Evolutionary conservation across 805 yeast species (phyloP), one percentile per base, ranked within the genome.

Genomic region (Ascoidea asiatica): DNA sequence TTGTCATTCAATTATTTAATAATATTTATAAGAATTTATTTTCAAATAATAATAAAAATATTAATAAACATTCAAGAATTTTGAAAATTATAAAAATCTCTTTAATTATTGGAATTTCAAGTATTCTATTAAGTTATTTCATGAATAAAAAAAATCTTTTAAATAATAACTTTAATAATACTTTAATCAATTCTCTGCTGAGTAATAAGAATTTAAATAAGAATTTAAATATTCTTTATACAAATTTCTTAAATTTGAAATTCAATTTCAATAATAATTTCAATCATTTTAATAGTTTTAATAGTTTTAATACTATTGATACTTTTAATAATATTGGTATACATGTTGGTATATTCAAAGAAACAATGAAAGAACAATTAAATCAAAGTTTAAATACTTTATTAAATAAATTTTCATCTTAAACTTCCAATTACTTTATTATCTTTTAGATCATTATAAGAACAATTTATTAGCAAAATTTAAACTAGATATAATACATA

Each of bases 101-200:
- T n/a, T 17, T 49, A 6, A 40, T 50, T 13, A 39, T 49, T 38
- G 52, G 52, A 6, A 15, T 49, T 3, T 11, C 47, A 6, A 35
- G 48, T 15, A 4, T 49, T 4, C 2, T 47, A 8, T 11, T 49
- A 19, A 43, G 43, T 19, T 35, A 38, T 4, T 23, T 41, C 21
- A 19, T 37, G n/a, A 37, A 37, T 8, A 38, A 40, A 5, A 33
- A 33, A n/a, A n/a, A n/a, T n/a, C n/a, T n/a, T n/a, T n/a, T n/a
- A n/a, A n/a, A n/a, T n/a, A n/a, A n/a, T n/a, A n/a, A n/a, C n/a
- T 19, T 38, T 17, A 46, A 44, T 33, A 38, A 29, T 18, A 20
- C 19, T 23, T 38, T 22, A 21, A 5, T 20, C 19, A 20, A 37
- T 37, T 37, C 39, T 20, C 17, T 17, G 11, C 39, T 17, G 8